Conservation (phyloP, 2,329 filamentous ascomycete species). For the Alternaria solani region DNA sequence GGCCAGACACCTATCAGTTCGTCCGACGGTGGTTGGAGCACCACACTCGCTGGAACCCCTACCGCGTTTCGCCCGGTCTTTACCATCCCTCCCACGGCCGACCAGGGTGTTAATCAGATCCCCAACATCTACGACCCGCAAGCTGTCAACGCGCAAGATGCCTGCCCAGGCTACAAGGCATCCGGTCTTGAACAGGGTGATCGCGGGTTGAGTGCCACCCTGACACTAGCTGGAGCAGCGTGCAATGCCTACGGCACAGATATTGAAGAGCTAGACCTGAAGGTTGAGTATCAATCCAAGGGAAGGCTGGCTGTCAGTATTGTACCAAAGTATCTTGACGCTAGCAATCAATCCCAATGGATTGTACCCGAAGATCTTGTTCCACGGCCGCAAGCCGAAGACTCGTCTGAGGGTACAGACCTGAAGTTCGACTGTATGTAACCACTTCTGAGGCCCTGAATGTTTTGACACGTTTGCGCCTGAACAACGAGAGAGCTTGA, state of each 20-base stretch:
- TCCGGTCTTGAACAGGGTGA: slow-evolving; percentile 57
- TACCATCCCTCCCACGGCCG: slow-evolving; percentile 49
- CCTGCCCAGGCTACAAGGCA: slow-evolving; percentile 69
- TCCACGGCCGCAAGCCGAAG: slow-evolving; percentile 61
- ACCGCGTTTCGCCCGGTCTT: slow-evolving; percentile 45
- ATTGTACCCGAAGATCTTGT: slow-evolving; percentile 70
- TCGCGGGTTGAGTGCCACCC: slow-evolving; percentile 60
- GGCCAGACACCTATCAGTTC: slow-evolving; percentile 33
- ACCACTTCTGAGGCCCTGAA: not conserved
- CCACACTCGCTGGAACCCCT: slow-evolving; percentile 38
- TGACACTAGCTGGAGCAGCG: slow-evolving; percentile 61
- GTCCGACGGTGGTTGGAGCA: slow-evolving; percentile 29
- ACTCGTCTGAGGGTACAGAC: slow-evolving; percentile 51
- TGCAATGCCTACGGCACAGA: slow-evolving; percentile 83
- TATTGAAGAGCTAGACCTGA: slow-evolving; percentile 69
- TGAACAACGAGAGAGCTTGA: not conserved
- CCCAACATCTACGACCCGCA: slow-evolving; percentile 71
- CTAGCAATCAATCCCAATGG: slow-evolving; percentile 72
- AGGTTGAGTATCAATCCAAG: slow-evolving; percentile 71
- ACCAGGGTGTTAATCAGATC: slow-evolving; percentile 50
- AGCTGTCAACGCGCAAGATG: slow-evolving; percentile 68
- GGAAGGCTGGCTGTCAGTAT: slow-evolving; percentile 77
- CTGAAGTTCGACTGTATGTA: slow-evolving; percentile 57
- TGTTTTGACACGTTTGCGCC: not conserved
- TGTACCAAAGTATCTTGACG: slow-evolving; percentile 67